phyloP scores from a whole-genome alignment of 306 rosid genomes.

The Aeschynomene evenia region DNA sequence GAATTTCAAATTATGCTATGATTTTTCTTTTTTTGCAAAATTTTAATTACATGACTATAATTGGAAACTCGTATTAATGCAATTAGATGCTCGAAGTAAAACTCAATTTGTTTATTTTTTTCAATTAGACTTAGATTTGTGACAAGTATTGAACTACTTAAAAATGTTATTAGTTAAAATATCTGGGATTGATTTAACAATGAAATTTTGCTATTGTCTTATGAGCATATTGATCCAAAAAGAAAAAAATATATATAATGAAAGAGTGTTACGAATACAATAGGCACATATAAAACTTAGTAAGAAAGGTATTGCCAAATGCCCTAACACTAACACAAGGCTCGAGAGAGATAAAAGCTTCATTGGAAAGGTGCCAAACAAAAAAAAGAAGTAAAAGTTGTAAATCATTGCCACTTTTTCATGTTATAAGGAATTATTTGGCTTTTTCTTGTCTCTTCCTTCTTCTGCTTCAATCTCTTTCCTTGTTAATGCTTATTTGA shows the following conservation, averaged over 20 bases:
- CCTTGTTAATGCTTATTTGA: neutral
- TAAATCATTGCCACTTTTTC: conserved; percentile 1
- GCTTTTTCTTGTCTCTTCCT: conserved; percentile 25
- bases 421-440: neutral
- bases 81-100: too few species aligned
- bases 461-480: neutral
- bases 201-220: too few species aligned
- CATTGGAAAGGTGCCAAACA: neutral
- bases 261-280: neutral
- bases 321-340: neutral
- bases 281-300: conserved; percentile 9
- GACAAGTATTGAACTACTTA: too few species aligned
- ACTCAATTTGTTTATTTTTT: too few species aligned
- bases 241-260: neutral
- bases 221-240: neutral
- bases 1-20: neutral
- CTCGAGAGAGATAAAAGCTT: conserved; percentile 15
- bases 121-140: too few species aligned
- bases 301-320: conserved; percentile 5
- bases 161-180: too few species aligned
- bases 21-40: too few species aligned
- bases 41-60: too few species aligned
- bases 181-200: too few species aligned
- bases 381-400: conserved; percentile 16
- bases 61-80: too few species aligned